Conservation (phyloP, 305 asterid species). For the Ajuga reptans region DNA sequence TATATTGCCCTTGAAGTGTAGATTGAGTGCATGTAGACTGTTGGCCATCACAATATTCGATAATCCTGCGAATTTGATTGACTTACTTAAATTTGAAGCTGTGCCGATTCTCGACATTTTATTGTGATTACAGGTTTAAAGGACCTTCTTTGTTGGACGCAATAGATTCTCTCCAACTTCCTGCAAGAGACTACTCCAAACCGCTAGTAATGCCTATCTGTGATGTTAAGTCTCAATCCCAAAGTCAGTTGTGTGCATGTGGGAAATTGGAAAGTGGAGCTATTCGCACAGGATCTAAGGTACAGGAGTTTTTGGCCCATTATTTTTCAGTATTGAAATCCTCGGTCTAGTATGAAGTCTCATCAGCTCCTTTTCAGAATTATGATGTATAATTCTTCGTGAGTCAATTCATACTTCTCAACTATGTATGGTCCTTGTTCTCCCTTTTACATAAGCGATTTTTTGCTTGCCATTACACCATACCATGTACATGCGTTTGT, state of each 20-base stretch:
- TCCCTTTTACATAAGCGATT: neutral
- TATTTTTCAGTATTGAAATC: neutral
- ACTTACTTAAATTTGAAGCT: slow-evolving; percentile 8
- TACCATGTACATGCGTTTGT: neutral
- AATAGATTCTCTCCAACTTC: slow-evolving; percentile 83
- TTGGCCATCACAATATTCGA: neutral
- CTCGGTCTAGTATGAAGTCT: neutral
- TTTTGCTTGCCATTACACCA: neutral
- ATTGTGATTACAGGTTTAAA: slow-evolving; percentile 50
- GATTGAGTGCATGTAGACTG: neutral
- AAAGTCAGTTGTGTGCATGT: slow-evolving; percentile 61
- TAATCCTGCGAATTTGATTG: neutral
- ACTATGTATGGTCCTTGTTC: neutral
- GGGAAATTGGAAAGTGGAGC: slow-evolving; percentile 95
- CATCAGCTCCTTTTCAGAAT: slow-evolving; percentile 12
- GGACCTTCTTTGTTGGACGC: slow-evolving; percentile 82
- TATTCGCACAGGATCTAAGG: slow-evolving; percentile 74
- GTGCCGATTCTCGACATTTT: slow-evolving; percentile 15
- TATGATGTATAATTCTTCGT: neutral
- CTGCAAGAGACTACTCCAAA: slow-evolving; percentile 66
- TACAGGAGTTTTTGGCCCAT: slow-evolving; percentile 21
- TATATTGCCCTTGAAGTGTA: neutral
- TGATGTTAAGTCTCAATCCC: slow-evolving; percentile 79
- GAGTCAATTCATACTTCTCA: slow-evolving; percentile 16
- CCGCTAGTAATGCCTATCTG: slow-evolving; percentile 77